Percentiles rank a stretch among this genome's conserved stretches.
phyloP scores from a whole-genome alignment of 2,329 filamentous ascomycete species.

The Zymoseptoria passerinii region DNA sequence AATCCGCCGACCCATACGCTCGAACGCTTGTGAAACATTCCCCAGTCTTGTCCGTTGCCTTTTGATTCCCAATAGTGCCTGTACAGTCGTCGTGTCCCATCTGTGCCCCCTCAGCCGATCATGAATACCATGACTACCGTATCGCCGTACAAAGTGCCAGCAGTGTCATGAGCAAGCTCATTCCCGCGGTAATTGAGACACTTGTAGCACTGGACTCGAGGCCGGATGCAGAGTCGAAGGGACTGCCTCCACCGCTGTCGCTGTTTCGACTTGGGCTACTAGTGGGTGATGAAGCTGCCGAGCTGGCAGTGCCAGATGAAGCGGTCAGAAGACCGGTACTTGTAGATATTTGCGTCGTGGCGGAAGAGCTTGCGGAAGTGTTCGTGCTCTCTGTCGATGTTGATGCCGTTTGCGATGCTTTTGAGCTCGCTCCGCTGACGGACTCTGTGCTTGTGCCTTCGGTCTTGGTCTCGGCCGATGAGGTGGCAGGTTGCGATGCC shows the following conservation, averaged over 20 bases:
- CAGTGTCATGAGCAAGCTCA: slow-evolving; percentile 1
- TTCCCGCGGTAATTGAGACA: slow-evolving; percentile 2
- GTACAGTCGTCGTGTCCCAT: not conserved
- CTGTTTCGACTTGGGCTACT: slow-evolving; percentile 24
- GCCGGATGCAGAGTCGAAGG: slow-evolving; percentile 30
- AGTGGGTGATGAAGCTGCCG: slow-evolving; percentile 5
- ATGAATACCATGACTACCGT: slow-evolving; percentile 2
- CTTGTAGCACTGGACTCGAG: slow-evolving; percentile 5
- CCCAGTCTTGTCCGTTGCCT: not conserved
- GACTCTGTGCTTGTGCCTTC: not conserved
- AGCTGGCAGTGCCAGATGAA: slow-evolving; percentile 14
- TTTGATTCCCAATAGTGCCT: not conserved
- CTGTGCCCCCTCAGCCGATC: not conserved
- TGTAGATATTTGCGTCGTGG: slow-evolving; percentile 8
- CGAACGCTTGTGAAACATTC: not conserved
- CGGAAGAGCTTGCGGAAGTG: slow-evolving; percentile 9
- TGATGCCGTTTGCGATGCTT: slow-evolving; percentile 7
- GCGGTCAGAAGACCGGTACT: slow-evolving; percentile 11
- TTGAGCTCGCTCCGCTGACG: not conserved
- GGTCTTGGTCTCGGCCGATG: not conserved
- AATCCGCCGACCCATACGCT: not conserved
- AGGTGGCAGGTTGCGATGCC: not conserved
- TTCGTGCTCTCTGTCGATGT: slow-evolving; percentile 5
- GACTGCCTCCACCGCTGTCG: slow-evolving; percentile 37
- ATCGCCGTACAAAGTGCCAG: slow-evolving; percentile 3